These are phyloP conservation scores for Mangifera indica DNA, from an alignment of 345 rosid species.

Conservation along the genomic window DNA sequence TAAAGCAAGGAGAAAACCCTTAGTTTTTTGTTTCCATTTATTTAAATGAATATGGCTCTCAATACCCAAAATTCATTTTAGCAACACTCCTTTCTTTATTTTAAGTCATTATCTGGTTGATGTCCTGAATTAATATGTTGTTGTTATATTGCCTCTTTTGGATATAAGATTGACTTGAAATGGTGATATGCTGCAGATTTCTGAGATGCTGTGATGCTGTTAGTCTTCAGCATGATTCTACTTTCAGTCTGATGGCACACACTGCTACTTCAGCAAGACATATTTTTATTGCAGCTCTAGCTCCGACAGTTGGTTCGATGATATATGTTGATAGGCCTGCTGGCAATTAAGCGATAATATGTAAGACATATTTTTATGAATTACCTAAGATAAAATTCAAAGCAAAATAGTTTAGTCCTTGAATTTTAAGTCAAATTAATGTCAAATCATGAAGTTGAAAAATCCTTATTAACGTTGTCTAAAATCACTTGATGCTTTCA, in stretches of 20 bases:
- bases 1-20: not conserved
- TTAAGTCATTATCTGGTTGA: not conserved
- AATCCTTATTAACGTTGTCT: too few relatives aligned
- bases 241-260: too few relatives aligned
- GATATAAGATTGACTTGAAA: constrained; percentile 15
- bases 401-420: too few relatives aligned
- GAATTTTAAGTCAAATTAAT: too few relatives aligned
- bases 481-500: too few relatives aligned
- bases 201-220: constrained; percentile 65
- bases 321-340: not conserved
- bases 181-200: constrained; percentile 55
- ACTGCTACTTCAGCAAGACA: too few relatives aligned
- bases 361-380: too few relatives aligned
- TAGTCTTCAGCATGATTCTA: constrained; percentile 12
- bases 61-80: not conserved
- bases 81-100: not conserved
- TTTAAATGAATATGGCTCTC: not conserved
- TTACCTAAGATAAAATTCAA: too few relatives aligned
- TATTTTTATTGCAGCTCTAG: not conserved
- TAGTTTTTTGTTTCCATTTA: not conserved
- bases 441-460: too few relatives aligned
- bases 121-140: not conserved
- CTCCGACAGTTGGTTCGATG: not conserved
- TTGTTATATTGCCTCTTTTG: not conserved
- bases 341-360: not conserved